A percentile compares a stretch with the other conserved stretches of the same genome.
phyloP scores from a whole-genome alignment of 768 basidiomycete genomes.

The Hericium coralloides region DNA sequence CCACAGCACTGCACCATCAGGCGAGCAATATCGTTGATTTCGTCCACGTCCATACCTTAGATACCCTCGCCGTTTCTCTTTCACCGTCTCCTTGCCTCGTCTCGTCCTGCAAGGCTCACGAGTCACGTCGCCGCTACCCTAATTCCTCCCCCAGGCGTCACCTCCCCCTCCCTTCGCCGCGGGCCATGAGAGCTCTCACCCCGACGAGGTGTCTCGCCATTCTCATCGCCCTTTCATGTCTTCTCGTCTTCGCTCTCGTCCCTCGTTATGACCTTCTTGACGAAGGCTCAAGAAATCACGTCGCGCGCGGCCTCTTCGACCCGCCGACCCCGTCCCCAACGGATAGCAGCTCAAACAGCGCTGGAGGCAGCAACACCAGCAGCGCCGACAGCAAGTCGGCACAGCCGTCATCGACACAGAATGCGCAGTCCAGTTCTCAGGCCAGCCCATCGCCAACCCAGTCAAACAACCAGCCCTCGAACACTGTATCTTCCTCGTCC shows the following conservation, averaged over 20 bases:
- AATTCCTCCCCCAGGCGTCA: not conserved
- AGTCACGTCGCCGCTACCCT: not conserved
- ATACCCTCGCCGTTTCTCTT: not conserved
- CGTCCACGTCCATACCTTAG: not conserved
- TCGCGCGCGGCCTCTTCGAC: conserved; percentile 9
- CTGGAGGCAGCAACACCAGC: not conserved
- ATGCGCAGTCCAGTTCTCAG: conserved; percentile 1
- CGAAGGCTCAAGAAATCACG: conserved; percentile 7
- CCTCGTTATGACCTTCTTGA: conserved; percentile 16
- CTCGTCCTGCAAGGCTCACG: not conserved
- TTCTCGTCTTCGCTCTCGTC: conserved; percentile 19
- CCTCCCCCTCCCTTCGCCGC: not conserved
- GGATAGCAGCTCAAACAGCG: not conserved
- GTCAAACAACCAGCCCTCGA: not conserved
- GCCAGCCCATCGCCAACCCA: conserved; percentile 7
- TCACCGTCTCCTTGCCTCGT: not conserved
- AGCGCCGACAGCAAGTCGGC: not conserved
- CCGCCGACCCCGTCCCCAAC: not conserved
- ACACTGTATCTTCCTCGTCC: not conserved
- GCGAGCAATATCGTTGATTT: not conserved
- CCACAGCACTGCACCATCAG: too few species aligned
- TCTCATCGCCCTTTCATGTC: conserved; percentile 18
- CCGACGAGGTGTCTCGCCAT: conserved; percentile 20
- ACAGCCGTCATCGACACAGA: not conserved
- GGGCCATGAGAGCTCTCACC: conserved; percentile 18